Base-by-base conservation (phyloP, 176 grass and related monocot genomes). In the Phoenix roebelenii region DNA sequence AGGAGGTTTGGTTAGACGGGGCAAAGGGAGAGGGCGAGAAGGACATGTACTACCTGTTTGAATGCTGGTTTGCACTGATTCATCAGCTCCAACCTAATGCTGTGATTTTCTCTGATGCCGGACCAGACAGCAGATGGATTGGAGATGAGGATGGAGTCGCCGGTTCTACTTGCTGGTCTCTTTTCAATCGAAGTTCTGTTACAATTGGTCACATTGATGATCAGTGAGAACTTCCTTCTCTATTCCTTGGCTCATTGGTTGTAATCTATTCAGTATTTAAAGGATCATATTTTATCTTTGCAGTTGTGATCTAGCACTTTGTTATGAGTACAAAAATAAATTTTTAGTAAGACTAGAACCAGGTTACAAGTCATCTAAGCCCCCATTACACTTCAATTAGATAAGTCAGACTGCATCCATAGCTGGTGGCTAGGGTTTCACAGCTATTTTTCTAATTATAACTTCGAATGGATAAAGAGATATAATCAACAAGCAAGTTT, bases 1-100 rank as follows among this genome's bases (percentile, higher is more conserved):
- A 80, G 54, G 87, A 97, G 77, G 87, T 97, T 64, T 97, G 81
- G 76, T 77, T 97, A 44, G 92, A 97, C 56, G 87, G 92, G 70
- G 92, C 92, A 55, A 97, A 91, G 64, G 84, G 86, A 4, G 57
- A 90, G 3, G 69, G 49, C 9, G 80, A 77, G 24, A 83, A 64
- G 55, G 24, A 83, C 23, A 91, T 91, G 87, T 22, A 85, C 25
- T 91, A 97, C 58, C 74, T 82, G 68, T 97, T 97, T 63, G 73
- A 85, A 26, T 35, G 50, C 59, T 97, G 92, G 92, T 91, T 91
- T 82, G 72, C 79, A 50, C 68, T 91, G 26, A 85, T 97, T 70
- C 92, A 88, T 82, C 92, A 97, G 78, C 78, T 97, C 49, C 92
- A 91, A 55, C 70, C 58, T 63, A 74, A 55, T 32, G 87, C 70